Conservation (phyloP, 805 yeast genomes). For the Zygosaccharomyces lentus region DNA sequence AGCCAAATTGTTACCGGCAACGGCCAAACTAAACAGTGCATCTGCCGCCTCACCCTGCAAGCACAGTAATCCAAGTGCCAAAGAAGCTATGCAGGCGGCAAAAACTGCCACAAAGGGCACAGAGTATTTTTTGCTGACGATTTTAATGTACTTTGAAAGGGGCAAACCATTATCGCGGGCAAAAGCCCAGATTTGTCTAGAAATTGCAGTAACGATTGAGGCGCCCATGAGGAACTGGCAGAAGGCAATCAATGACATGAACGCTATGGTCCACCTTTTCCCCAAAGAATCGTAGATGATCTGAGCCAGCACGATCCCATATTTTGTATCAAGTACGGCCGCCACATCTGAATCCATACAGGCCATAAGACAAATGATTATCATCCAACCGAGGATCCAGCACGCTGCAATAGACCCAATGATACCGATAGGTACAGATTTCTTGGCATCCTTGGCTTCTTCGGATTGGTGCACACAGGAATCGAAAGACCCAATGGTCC, state of each 20-base stretch:
- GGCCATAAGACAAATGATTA: constrained; percentile 51
- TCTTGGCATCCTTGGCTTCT: constrained; percentile 56
- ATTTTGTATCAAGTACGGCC: constrained; percentile 39
- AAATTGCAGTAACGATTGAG: constrained; percentile 56
- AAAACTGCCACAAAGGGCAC: constrained; percentile 65
- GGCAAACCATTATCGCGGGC: constrained; percentile 80
- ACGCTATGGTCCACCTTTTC: constrained; percentile 59
- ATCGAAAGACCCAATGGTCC: constrained; percentile 75
- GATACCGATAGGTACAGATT: constrained; percentile 63
- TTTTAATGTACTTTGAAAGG: constrained; percentile 50
- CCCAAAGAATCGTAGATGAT: constrained; percentile 59
- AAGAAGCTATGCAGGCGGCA: constrained; percentile 36
- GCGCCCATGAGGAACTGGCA: constrained; percentile 67
- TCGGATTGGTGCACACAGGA: constrained; percentile 70
- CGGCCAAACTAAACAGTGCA: constrained; percentile 42
- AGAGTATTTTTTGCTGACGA: constrained; percentile 49
- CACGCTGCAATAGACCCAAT: constrained; percentile 55
- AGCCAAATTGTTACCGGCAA: constrained; percentile 42
- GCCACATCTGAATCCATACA: constrained; percentile 45
- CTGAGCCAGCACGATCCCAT: constrained; percentile 62
- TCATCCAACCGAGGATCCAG: constrained; percentile 54
- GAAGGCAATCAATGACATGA: constrained; percentile 54
- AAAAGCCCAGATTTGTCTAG: constrained; percentile 72
- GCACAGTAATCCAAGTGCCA: constrained; percentile 39
- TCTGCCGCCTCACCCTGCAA: constrained; percentile 42